Conservation (phyloP, 305 asterid species). For the Solanum chacoense region DNA sequence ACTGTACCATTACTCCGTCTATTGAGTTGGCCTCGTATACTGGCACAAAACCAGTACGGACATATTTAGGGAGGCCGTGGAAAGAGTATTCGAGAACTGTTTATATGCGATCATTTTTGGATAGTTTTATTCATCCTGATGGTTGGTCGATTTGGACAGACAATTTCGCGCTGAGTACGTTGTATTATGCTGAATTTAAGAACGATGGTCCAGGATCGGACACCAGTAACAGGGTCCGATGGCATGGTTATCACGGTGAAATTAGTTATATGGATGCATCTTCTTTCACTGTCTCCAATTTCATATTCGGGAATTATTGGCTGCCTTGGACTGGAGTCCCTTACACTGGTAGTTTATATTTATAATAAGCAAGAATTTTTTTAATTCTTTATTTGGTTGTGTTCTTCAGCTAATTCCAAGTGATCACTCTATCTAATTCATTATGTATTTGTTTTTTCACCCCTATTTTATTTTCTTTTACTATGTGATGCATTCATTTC, state of each 20-base stretch:
- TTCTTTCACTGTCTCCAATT: constrained; percentile 38
- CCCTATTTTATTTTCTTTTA: neutral
- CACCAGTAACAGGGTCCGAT: constrained; percentile 40
- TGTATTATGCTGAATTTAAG: constrained; percentile 53
- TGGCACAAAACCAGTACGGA: neutral
- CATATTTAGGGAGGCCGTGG: constrained; percentile 70
- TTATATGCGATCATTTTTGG: constrained; percentile 41
- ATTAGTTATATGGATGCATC: constrained; percentile 34
- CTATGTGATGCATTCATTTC: neutral
- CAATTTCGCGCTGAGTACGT: constrained; percentile 42
- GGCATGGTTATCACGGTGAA: constrained; percentile 47
- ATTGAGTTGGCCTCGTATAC: constrained; percentile 31
- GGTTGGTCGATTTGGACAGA: constrained; percentile 73
- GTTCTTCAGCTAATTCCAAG: neutral
- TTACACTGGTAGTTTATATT: constrained; percentile 22
- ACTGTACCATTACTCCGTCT: constrained; percentile 41
- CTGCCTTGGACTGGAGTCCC: constrained; percentile 43
- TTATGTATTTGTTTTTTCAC: neutral
- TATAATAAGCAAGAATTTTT: neutral
- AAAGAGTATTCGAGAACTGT: constrained; percentile 53
- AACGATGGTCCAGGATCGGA: constrained; percentile 59
- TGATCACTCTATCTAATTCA: neutral
- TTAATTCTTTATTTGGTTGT: neutral
- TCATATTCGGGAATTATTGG: constrained; percentile 51
- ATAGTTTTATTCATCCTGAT: constrained; percentile 26